Percentiles rank a stretch among this genome's conserved stretches.
These are phyloP conservation scores for Erodium maritimum DNA, from an alignment of 345 rosid genomes.

Conservation along the genomic window DNA sequence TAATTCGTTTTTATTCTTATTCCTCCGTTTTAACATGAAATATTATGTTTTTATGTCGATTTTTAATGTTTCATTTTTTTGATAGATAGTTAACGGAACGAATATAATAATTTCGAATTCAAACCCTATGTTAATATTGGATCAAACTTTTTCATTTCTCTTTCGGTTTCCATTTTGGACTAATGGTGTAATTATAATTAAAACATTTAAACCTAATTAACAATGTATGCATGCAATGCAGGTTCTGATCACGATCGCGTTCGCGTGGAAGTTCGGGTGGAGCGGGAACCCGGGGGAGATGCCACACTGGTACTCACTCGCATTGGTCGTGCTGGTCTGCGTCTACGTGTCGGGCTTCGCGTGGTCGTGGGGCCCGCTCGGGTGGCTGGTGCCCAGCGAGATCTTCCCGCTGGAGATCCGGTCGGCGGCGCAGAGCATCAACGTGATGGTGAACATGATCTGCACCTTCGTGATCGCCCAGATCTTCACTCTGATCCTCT, in stretches of 20 bases:
- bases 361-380: conserved; percentile 69
- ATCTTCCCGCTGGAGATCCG: conserved; percentile 52
- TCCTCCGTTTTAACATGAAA: too few species aligned
- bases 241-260: conserved; percentile 26
- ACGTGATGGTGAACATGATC: conserved; percentile 42
- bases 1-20: too few species aligned
- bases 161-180: too few species aligned
- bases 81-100: too few species aligned
- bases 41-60: too few species aligned
- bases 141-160: too few species aligned
- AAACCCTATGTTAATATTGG: too few species aligned
- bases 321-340: conserved; percentile 31
- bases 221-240: background rate
- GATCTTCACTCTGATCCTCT: conserved; percentile 43
- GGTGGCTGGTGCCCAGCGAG: conserved; percentile 60
- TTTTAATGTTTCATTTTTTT: too few species aligned
- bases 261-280: conserved; percentile 40
- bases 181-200: too few species aligned
- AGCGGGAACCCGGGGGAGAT: conserved; percentile 30
- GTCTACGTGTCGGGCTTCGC: conserved; percentile 41
- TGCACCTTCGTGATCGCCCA: conserved; percentile 52
- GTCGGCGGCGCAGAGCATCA: conserved; percentile 49
- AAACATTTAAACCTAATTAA: too few species aligned
- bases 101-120: too few species aligned
- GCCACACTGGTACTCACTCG: conserved; percentile 16